Conservation (phyloP, 2,329 filamentous ascomycete species). For the Sclerotiophoma versabilis region DNA sequence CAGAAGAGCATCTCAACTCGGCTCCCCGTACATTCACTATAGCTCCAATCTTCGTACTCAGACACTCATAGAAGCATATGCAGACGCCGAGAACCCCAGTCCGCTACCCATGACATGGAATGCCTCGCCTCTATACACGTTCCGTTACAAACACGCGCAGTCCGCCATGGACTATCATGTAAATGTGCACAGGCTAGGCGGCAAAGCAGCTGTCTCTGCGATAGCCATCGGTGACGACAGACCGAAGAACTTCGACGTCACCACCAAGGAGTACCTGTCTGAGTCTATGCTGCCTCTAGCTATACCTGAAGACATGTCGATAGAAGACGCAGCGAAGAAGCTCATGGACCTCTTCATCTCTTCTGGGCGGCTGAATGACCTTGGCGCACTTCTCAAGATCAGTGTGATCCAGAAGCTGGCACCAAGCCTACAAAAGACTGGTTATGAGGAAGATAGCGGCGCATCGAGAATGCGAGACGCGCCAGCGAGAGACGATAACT, state of each 20-base stretch:
- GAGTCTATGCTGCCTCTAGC: slow-evolving; percentile 62
- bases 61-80: slow-evolving; percentile 60
- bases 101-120: slow-evolving; percentile 84
- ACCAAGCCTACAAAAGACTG: slow-evolving; percentile 77
- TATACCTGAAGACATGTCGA: slow-evolving; percentile 57
- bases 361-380: slow-evolving; percentile 68
- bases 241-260: slow-evolving; percentile 78
- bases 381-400: slow-evolving; percentile 75
- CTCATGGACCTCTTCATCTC: slow-evolving; percentile 74
- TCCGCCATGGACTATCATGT: slow-evolving; percentile 85
- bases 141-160: slow-evolving; percentile 86
- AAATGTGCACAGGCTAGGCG: slow-evolving; percentile 81
- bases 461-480: slow-evolving; percentile 50
- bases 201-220: slow-evolving; percentile 83
- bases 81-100: slow-evolving; percentile 62
- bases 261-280: slow-evolving; percentile 76
- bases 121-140: slow-evolving; percentile 72
- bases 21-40: slow-evolving; percentile 7
- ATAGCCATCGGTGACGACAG: slow-evolving; percentile 81
- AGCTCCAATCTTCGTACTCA: slow-evolving; percentile 26
- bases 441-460: slow-evolving; percentile 64
- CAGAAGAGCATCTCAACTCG: neutral
- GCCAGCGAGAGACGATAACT: slow-evolving; percentile 42
- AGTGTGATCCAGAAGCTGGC: slow-evolving; percentile 85
- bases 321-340: slow-evolving; percentile 54